Evolutionary conservation across 148 eudicot genomes (phyloP).

Genomic region (Diospyros kaki): DNA sequence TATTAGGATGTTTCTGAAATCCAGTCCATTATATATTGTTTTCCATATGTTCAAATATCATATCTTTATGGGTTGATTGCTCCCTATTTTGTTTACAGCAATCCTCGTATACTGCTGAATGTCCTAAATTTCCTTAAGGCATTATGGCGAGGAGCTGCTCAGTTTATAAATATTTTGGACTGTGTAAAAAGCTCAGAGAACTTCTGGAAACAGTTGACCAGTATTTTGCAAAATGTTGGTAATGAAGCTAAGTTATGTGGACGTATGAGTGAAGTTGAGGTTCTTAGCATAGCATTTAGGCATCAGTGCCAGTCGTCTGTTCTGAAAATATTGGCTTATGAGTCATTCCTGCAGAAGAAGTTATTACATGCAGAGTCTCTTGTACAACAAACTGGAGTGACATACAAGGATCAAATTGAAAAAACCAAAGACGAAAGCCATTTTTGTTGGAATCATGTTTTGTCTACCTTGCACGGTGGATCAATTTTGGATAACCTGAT

Average conservation of each 20-base stretch:
- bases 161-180: conserved; percentile 60
- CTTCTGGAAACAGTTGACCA: conserved; percentile 69
- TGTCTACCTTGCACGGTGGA: conserved; percentile 56
- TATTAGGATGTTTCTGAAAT: background rate
- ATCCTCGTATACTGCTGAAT: conserved; percentile 47
- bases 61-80: background rate
- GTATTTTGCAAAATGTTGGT: conserved; percentile 24
- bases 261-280: conserved; percentile 35
- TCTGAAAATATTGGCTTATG: conserved; percentile 61
- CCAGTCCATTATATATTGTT: background rate
- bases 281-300: conserved; percentile 35
- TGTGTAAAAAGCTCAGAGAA: conserved; percentile 49
- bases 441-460: conserved; percentile 39
- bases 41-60: background rate
- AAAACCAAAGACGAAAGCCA: conserved; percentile 30
- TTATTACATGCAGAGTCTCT: conserved; percentile 47
- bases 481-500: conserved; percentile 44
- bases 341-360: conserved; percentile 74
- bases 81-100: conserved; percentile 39
- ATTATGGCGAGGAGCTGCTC: conserved; percentile 87
- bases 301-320: conserved; percentile 61
- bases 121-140: conserved; percentile 63
- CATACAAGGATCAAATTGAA: conserved; percentile 23
- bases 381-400: conserved; percentile 30
- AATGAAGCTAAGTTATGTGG: conserved; percentile 24